phyloP scores from a whole-genome alignment of 768 basidiomycete genomes.

The Tylopilus vinaceipallidus region DNA sequence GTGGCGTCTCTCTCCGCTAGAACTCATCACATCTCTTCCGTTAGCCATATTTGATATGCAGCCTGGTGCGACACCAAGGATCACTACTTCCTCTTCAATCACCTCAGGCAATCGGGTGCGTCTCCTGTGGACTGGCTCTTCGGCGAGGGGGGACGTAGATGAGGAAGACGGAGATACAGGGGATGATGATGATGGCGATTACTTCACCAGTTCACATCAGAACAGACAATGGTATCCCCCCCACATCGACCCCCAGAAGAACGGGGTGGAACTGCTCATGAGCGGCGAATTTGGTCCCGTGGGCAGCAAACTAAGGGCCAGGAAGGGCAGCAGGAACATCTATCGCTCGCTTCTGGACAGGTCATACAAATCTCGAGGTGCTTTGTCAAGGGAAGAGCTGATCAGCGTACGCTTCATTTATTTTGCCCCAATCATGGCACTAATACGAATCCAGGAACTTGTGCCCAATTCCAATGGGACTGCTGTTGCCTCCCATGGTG shows the following conservation, averaged over 20 bases:
- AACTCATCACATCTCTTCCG: constrained; percentile 1
- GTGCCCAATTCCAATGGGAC: constrained; percentile 81
- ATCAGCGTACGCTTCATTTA: constrained; percentile 43
- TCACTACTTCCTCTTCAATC: too few relatives aligned
- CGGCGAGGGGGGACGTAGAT: constrained; percentile 35
- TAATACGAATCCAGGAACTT: constrained; percentile 46
- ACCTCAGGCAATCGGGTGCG: constrained; percentile 28
- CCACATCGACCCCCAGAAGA: constrained; percentile 57
- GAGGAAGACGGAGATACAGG: constrained; percentile 42
- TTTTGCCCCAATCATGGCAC: neutral
- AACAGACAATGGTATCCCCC: constrained; percentile 35
- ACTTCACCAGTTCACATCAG: constrained; percentile 25
- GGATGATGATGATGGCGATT: constrained; percentile 33
- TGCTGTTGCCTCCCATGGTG: constrained; percentile 66
- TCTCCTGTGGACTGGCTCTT: constrained; percentile 14
- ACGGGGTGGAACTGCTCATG: constrained; percentile 62
- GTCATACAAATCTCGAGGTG: constrained; percentile 33
- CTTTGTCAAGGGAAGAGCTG: constrained; percentile 50
- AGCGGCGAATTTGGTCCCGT: constrained; percentile 81
- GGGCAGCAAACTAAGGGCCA: constrained; percentile 45
- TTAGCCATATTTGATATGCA: constrained; percentile 31
- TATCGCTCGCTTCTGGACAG: constrained; percentile 47
- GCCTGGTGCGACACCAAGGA: too few relatives aligned
- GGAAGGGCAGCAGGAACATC: constrained; percentile 45
- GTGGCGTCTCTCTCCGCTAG: neutral